Conservation (phyloP, 1,284 basidiomycete genomes). For the Ganoderma resinaceum region DNA sequence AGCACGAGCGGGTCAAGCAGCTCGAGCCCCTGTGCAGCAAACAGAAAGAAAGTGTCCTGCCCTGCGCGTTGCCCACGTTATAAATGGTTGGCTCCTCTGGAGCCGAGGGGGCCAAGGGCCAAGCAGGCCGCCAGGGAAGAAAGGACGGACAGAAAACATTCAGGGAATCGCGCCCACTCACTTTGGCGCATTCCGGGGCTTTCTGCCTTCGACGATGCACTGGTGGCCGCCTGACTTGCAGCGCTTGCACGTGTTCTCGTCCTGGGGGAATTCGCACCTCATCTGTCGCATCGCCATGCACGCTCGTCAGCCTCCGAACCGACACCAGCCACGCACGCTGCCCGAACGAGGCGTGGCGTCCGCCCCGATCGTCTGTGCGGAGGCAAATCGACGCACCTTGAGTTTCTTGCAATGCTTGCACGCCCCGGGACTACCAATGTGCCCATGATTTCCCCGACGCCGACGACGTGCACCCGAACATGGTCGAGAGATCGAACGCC, state of each 20-base stretch:
- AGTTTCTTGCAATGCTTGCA: conserved; percentile 85
- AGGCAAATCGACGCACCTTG: conserved; percentile 61
- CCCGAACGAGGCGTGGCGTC: conserved; percentile 4
- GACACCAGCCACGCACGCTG: conserved; percentile 27
- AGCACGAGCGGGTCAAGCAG: neutral
- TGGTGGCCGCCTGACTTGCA: conserved; percentile 72
- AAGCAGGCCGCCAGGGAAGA: neutral
- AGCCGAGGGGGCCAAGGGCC: neutral
- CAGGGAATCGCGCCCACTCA: conserved; percentile 50
- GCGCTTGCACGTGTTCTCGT: conserved; percentile 73
- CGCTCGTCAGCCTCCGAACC: conserved; percentile 22
- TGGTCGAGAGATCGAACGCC: neutral
- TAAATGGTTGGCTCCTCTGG: neutral
- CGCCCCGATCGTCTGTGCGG: neutral
- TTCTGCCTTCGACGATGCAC: conserved; percentile 82
- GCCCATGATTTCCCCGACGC: conserved; percentile 9
- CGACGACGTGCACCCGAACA: conserved; percentile 12
- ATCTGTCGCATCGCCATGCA: conserved; percentile 55
- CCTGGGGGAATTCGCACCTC: conserved; percentile 79
- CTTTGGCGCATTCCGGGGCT: conserved; percentile 79
- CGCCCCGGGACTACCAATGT: conserved; percentile 66
- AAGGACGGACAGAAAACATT: conserved; percentile 4
- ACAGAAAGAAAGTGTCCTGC: neutral
- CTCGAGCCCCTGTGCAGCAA: neutral
- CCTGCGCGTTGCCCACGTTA: neutral